phyloP scores from a whole-genome alignment of 768 basidiomycete species.

The Pisolithus albus region DNA sequence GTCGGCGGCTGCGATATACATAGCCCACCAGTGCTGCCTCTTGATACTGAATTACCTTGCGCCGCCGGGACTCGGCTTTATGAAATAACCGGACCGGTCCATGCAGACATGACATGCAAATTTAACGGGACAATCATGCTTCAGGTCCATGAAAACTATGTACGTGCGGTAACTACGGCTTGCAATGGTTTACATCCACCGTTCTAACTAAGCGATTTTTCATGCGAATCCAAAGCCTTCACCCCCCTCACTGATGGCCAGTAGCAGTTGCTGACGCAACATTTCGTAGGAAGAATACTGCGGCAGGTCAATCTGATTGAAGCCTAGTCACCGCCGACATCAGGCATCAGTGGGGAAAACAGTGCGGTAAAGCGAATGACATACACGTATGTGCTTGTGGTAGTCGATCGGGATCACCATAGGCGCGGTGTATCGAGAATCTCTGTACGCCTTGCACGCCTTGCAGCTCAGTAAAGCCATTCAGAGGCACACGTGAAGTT shows the following conservation, averaged over 20 bases:
- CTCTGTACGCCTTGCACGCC: slow-evolving; percentile 90
- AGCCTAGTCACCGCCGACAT: slow-evolving; percentile 44
- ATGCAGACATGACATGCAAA: background rate
- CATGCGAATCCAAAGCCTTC: slow-evolving; percentile 89
- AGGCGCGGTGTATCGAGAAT: slow-evolving; percentile 94
- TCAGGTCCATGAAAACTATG: background rate
- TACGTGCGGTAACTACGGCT: background rate
- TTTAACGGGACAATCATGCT: no score
- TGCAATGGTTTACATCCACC: slow-evolving; percentile 28
- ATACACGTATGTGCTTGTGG: slow-evolving; percentile 88
- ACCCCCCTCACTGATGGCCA: slow-evolving; percentile 94
- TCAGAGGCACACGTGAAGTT: slow-evolving; percentile 87
- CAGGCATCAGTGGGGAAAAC: slow-evolving; percentile 3
- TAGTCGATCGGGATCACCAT: slow-evolving; percentile 76
- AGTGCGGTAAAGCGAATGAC: slow-evolving; percentile 21
- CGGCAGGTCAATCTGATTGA: slow-evolving; percentile 93
- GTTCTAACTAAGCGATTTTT: slow-evolving; percentile 1
- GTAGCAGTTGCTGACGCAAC: slow-evolving; percentile 80
- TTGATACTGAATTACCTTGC: no score
- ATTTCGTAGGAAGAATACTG: slow-evolving; percentile 96
- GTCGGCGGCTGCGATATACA: background rate
- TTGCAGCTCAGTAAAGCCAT: slow-evolving; percentile 92
- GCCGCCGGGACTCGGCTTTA: no score
- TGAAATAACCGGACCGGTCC: no score
- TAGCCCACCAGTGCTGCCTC: background rate